Percentiles rank a stretch among this genome's conserved stretches.
Evolutionary conservation across 164 flowering plant species (phyloP).

Genomic region (Stephania cephalantha): DNA sequence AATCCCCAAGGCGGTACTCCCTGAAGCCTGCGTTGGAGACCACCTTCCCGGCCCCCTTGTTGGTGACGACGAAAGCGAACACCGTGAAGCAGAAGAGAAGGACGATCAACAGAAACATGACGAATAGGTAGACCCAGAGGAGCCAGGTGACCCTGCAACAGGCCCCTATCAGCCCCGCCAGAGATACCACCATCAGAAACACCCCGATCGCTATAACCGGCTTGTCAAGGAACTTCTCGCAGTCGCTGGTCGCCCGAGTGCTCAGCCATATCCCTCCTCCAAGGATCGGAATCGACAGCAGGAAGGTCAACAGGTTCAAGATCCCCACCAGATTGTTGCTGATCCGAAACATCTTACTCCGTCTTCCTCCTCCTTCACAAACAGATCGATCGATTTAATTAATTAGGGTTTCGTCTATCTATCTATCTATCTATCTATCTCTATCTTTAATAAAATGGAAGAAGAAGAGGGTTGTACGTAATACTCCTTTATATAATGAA

Average conservation of each 20-base stretch:
- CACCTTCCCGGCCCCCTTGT: constrained; percentile 40
- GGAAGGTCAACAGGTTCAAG: constrained; percentile 36
- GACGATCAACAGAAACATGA: constrained; percentile 44
- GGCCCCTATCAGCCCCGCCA: constrained; percentile 52
- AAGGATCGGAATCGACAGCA: constrained; percentile 43
- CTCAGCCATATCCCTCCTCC: constrained; percentile 38
- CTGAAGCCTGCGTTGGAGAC: constrained; percentile 34
- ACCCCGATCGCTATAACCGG: constrained; percentile 44
- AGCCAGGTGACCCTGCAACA: constrained; percentile 42
- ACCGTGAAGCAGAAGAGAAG: constrained; percentile 35
- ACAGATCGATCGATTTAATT: too few relatives aligned
- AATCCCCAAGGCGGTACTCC: constrained; percentile 47
- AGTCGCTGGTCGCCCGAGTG: constrained; percentile 23
- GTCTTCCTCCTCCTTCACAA: not conserved
- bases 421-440: too few relatives aligned
- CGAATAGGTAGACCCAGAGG: constrained; percentile 44
- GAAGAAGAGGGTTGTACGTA: too few relatives aligned
- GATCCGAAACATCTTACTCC: constrained; percentile 12
- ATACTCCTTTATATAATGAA: too few relatives aligned
- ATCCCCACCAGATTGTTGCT: constrained; percentile 34
- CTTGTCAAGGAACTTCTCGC: constrained; percentile 35
- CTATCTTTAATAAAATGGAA: too few relatives aligned
- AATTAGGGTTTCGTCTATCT: too few relatives aligned
- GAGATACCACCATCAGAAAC: constrained; percentile 39
- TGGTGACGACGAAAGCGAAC: constrained; percentile 49